phyloP scores from a whole-genome alignment of 192 early-diverging fungal species.

The Oehlia diaphana region DNA sequence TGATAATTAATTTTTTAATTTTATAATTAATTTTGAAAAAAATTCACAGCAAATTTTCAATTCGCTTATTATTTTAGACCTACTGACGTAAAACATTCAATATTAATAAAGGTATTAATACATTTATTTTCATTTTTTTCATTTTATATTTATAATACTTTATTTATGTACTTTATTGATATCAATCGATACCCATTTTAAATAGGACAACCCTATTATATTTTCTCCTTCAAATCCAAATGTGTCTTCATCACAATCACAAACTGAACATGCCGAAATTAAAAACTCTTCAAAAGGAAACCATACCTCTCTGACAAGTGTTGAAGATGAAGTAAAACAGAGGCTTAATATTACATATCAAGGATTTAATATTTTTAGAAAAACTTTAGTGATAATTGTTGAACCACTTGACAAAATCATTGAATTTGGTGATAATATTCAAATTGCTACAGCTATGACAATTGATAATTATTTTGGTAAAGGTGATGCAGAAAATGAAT shows the following conservation, averaged over 20 bases:
- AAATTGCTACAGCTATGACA: not conserved
- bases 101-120: constrained; percentile 2
- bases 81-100: constrained; percentile 17
- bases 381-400: not conserved
- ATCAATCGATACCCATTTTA: not conserved
- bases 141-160: not conserved
- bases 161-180: not conserved
- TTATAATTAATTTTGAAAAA: not conserved
- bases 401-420: constrained; percentile 11
- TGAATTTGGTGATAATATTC: constrained; percentile 17
- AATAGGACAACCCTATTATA: not conserved
- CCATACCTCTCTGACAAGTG: not conserved
- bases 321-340: constrained; percentile 5
- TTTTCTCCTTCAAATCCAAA: not conserved
- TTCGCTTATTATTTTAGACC: constrained; percentile 26
- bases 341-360: constrained; percentile 9
- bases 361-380: constrained; percentile 23
- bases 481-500: not conserved
- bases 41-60: constrained; percentile 20
- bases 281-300: not conserved
- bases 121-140: no score
- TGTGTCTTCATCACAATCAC: not conserved
- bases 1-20: not conserved
- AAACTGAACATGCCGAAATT: not conserved
- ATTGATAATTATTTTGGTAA: constrained; percentile 26